Evolutionary conservation across 2,329 filamentous ascomycete genomes (phyloP).

Genomic region (Ilyonectria sp.): DNA sequence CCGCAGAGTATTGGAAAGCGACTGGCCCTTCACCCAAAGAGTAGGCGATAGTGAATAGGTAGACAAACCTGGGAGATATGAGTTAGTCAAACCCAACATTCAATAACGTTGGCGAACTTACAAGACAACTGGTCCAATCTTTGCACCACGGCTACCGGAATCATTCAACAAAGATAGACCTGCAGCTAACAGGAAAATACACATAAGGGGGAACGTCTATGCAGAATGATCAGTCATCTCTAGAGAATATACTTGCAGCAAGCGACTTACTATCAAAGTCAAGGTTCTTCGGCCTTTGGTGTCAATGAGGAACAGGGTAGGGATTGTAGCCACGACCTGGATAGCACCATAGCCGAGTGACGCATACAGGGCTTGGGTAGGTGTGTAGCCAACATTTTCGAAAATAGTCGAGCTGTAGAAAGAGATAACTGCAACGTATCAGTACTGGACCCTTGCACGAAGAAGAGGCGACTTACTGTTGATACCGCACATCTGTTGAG

Average conservation of each 20-base stretch:
- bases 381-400: slow-evolving; percentile 42
- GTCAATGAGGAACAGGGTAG: slow-evolving; percentile 47
- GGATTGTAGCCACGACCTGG: slow-evolving; percentile 51
- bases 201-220: slow-evolving; percentile 55
- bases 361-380: slow-evolving; percentile 49
- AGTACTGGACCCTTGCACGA: background rate
- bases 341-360: slow-evolving; percentile 52
- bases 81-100: background rate
- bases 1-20: slow-evolving; percentile 57
- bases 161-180: slow-evolving; percentile 51
- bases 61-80: slow-evolving; percentile 48
- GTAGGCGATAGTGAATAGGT: slow-evolving; percentile 56
- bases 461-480: slow-evolving; percentile 35
- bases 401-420: slow-evolving; percentile 51
- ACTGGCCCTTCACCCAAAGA: slow-evolving; percentile 56
- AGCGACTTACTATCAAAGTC: slow-evolving; percentile 38
- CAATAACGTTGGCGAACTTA: slow-evolving; percentile 16
- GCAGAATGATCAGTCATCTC: background rate
- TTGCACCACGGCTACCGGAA: slow-evolving; percentile 34
- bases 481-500: slow-evolving; percentile 66
- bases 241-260: accelerated
- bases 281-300: slow-evolving; percentile 45
- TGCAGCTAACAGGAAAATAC: slow-evolving; percentile 51
- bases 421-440: slow-evolving; percentile 44
- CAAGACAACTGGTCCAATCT: slow-evolving; percentile 50